Base-by-base conservation (phyloP, 306 rosid species). In the Senna tora region DNA sequence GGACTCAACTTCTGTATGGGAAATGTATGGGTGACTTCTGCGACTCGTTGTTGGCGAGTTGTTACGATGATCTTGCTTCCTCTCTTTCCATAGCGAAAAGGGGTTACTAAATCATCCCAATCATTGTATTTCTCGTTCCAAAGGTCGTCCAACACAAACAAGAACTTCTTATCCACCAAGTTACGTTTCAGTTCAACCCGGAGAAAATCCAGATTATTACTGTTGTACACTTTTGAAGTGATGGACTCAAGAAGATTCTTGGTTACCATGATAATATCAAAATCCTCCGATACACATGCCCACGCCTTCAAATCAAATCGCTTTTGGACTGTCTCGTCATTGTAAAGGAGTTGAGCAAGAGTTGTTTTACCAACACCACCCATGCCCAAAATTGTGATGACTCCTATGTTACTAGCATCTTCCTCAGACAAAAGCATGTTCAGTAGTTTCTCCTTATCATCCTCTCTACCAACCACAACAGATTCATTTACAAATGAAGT, bases 1-100 rank as follows among this genome's bases (percentile, higher is more conserved):
- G 60, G 46, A 15, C 57, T 63, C 41, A 83, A 72, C 2, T 68
- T 19, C 17, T 80, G 41, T 9, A 75, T 47, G 0, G 76, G 80
- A 46, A 75, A 72, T 1, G 90, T 77, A 15, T 51, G 78, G 55
- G 82, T 33, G 64, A 83, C 28, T 6, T 65, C 49, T 3, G 83
- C 85, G 55, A 80, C 87, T 56, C 63, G 69, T 47, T 33, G 17
- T 33, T 80, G 73, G 5, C 82, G 77, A 5, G 87, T 86, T 15
- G 87, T 86, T 9, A 83, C 72, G 2, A 86, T 15, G 46, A 86
- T 42, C 71, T 67, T 86, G 28, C 90, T 86, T 46, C 85, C 90
- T n/a, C 38, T 69, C 22, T 32, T 51, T 19, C 85, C 90, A 6
- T 6, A 19, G 15, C 54, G 32, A 17, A 67, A 83, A 39, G 50